phyloP scores from a whole-genome alignment of 176 grass and related monocot species.

The Oryza brachyantha region DNA sequence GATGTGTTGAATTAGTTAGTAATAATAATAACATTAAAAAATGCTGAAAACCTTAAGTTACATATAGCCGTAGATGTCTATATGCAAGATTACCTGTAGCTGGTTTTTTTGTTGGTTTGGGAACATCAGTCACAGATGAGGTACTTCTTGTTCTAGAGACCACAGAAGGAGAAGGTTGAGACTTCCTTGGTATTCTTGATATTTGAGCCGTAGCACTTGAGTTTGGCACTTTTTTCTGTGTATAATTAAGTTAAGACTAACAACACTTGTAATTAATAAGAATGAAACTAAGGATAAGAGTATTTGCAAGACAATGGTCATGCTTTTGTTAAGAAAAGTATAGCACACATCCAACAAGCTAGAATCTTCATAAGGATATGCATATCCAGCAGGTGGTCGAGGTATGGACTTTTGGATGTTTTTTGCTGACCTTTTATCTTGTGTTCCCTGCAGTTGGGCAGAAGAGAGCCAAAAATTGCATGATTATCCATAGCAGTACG shows the following conservation, averaged over 20 bases:
- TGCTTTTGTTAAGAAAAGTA: conserved; percentile 4
- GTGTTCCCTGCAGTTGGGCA: conserved; percentile 43
- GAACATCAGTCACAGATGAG: conserved; percentile 25
- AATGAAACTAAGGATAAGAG: neutral
- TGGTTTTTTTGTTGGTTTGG: conserved; percentile 37
- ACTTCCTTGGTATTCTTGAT: conserved; percentile 46
- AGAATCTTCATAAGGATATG: conserved; percentile 71
- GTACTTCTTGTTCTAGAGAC: conserved; percentile 38
- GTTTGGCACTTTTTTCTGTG: conserved; percentile 71
- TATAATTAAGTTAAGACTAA: conserved; percentile 66
- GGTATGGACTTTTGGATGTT: conserved; percentile 36
- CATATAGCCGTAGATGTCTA: neutral
- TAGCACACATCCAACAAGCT: neutral
- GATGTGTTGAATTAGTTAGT: neutral
- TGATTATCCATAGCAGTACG: neutral
- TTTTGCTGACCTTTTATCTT: conserved; percentile 34
- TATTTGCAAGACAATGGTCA: neutral
- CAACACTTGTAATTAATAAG: conserved; percentile 20
- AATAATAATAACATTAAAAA: neutral
- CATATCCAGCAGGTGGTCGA: conserved; percentile 40
- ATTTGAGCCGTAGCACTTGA: conserved; percentile 41
- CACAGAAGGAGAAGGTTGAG: conserved; percentile 36
- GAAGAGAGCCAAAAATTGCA: conserved; percentile 27
- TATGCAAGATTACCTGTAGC: conserved; percentile 32
- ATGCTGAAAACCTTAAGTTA: neutral